Evolutionary conservation across 352 stramenopile genomes (phyloP).

Genomic region (Phytophthora brassicae): DNA sequence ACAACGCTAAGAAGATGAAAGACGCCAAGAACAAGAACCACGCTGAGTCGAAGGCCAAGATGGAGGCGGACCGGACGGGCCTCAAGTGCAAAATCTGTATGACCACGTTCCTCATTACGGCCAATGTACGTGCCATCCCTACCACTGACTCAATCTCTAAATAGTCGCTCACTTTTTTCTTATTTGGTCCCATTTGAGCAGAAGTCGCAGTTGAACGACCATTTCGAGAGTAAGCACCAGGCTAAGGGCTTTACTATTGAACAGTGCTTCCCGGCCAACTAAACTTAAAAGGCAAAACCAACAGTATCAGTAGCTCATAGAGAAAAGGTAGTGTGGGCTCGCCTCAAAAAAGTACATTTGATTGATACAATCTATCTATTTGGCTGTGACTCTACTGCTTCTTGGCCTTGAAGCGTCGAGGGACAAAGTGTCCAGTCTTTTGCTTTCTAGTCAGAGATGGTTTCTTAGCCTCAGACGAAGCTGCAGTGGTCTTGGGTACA

Average conservation of each 20-base stretch:
- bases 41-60: conserved; percentile 78
- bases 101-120: conserved; percentile 86
- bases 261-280: conserved; percentile 66
- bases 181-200: conserved; percentile 25
- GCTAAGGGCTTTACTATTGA: conserved; percentile 75
- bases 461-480: conserved; percentile 24
- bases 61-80: conserved; percentile 68
- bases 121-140: conserved; percentile 49
- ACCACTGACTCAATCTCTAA: neutral
- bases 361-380: conserved; percentile 28
- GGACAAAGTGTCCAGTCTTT: conserved; percentile 41
- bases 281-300: no score
- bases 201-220: conserved; percentile 72
- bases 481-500: neutral
- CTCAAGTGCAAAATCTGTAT: conserved; percentile 91
- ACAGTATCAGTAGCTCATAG: no score
- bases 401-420: conserved; percentile 40
- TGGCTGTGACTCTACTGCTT: conserved; percentile 10
- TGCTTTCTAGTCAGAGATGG: conserved; percentile 39
- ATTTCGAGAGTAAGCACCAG: conserved; percentile 82
- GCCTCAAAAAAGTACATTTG: conserved; percentile 19
- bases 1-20: conserved; percentile 87
- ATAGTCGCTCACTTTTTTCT: neutral
- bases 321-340: neutral
- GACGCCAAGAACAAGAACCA: conserved; percentile 80